These are phyloP conservation scores for Erysimum cheiri DNA, from an alignment of 441 rosid species.

Conservation along the genomic window DNA sequence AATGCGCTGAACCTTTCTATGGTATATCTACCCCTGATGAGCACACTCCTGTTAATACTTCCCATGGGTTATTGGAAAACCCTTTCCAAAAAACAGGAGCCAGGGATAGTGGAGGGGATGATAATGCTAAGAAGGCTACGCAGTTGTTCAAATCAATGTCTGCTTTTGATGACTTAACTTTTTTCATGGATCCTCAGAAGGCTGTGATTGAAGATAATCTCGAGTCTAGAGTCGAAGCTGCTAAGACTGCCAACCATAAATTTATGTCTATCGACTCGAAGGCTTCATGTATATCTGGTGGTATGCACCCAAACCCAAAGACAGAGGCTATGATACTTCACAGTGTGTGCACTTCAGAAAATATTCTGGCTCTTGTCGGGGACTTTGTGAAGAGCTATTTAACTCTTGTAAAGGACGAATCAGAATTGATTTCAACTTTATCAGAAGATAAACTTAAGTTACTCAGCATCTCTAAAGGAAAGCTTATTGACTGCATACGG, in stretches of 20 bases:
- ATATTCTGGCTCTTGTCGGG: slow-evolving; percentile 50
- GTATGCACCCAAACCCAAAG: slow-evolving; percentile 39
- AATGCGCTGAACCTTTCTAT: slow-evolving; percentile 47
- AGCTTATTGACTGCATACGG: slow-evolving; percentile 55
- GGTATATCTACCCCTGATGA: slow-evolving; percentile 42
- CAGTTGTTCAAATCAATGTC: slow-evolving; percentile 71
- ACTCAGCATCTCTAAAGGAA: slow-evolving; percentile 59
- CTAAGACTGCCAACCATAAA: slow-evolving; percentile 43
- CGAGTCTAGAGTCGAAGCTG: slow-evolving; percentile 42
- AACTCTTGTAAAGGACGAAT: slow-evolving; percentile 50
- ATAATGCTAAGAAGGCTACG: slow-evolving; percentile 54
- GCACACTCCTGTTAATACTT: slow-evolving; percentile 41
- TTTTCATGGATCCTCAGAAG: slow-evolving; percentile 86
- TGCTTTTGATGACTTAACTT: slow-evolving; percentile 78
- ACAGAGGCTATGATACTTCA: slow-evolving; percentile 50
- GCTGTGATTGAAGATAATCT: slow-evolving; percentile 48
- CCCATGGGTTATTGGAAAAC: slow-evolving; percentile 42
- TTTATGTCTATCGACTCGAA: slow-evolving; percentile 42
- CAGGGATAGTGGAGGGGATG: slow-evolving; percentile 46
- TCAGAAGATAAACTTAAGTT: slow-evolving; percentile 48
- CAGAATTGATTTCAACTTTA: slow-evolving; percentile 47
- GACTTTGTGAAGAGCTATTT: slow-evolving; percentile 56
- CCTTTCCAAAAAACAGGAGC: slow-evolving; percentile 45
- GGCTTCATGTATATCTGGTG: slow-evolving; percentile 41
- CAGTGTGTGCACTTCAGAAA: slow-evolving; percentile 51